Evolutionary conservation across 129 eudicot genomes (phyloP), one percentile per base, ranked within the genome.

Genomic region (Helianthus tuberosus): DNA sequence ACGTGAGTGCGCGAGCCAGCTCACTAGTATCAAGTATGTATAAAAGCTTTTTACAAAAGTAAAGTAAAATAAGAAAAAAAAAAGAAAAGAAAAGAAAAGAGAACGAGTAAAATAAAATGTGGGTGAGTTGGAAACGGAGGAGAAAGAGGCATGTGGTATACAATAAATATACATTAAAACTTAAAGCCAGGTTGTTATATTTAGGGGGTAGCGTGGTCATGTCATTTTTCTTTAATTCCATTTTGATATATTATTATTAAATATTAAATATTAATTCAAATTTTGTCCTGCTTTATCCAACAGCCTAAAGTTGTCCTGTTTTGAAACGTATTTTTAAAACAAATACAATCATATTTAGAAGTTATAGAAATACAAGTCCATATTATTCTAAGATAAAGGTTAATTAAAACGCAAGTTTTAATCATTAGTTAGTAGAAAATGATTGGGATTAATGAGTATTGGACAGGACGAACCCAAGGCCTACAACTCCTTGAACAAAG

Each of bases 251-350:
- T 63, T 64, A 20, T 43, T n/a, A n/a, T n/a, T n/a, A n/a, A n/a
- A n/a, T n/a, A 53, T 8, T 38, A 11, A 62, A 11, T 27, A 70
- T 29, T 78, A 64, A 78, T 78, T 58, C 15, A 78, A 14, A n/a
- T 35, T n/a, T 53, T 78, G 82, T 78, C 78, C 58, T 71, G 43
- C 82, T 78, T 78, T 78, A 64, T 61, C 82, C 82, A 78, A 78
- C 82, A 78, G 68, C 43, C 61, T 16, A 71, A 64, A 78, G 77
- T 71, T 72, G 73, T 78, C 68, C 49, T 47, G 58, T 64, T 78
- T 63, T 63, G 15, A 11, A 11, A 27, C 4, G 39, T 53, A 16
- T 44, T 27, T 6, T 70, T 23, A 9, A 27, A 39, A 52, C 27
- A 27, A 4, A 43, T 62, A 11, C 9, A 55, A 64, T 64, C 35